Evolutionary conservation across 2,329 filamentous ascomycete species (phyloP).

Genomic region (Geosmithia morbida): DNA sequence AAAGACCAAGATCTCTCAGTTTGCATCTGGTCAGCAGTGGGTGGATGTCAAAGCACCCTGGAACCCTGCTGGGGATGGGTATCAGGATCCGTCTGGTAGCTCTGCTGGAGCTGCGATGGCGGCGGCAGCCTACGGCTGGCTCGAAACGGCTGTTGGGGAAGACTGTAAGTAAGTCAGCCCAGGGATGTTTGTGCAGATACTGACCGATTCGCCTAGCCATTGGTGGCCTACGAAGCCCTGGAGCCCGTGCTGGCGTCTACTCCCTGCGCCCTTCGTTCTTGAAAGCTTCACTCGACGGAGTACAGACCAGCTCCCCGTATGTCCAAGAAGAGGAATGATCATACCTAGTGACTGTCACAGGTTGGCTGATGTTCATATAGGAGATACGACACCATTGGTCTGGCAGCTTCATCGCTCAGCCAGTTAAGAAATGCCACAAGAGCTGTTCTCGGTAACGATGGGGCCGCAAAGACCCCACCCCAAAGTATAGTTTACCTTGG

Average conservation of each 20-base stretch:
- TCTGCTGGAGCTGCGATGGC: conserved; percentile 23
- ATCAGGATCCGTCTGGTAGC: conserved; percentile 18
- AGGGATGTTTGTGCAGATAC: not conserved
- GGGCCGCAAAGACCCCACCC: conserved; percentile 3
- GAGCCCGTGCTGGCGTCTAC: conserved; percentile 13
- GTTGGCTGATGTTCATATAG: not conserved
- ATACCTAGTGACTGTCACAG: not conserved
- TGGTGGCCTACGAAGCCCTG: conserved; percentile 8
- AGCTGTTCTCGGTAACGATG: conserved; percentile 4
- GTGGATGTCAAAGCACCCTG: conserved; percentile 23
- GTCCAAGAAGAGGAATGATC: not conserved
- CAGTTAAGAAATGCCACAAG: conserved; percentile 9
- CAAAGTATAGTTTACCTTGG: conserved; percentile 11
- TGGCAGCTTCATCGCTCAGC: conserved; percentile 11
- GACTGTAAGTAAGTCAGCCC: conserved; percentile 14
- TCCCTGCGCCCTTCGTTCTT: conserved; percentile 10
- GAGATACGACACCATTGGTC: conserved; percentile 8
- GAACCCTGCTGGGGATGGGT: conserved; percentile 32
- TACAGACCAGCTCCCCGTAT: conserved; percentile 8
- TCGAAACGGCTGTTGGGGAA: conserved; percentile 19
- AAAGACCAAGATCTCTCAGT: conserved; percentile 35
- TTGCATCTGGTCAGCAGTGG: conserved; percentile 28
- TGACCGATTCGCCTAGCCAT: conserved; percentile 10
- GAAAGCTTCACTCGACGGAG: conserved; percentile 4
- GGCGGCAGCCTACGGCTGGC: conserved; percentile 24